These are phyloP conservation scores for Mycena pura DNA, from an alignment of 768 basidiomycete genomes.

Conservation along the genomic window DNA sequence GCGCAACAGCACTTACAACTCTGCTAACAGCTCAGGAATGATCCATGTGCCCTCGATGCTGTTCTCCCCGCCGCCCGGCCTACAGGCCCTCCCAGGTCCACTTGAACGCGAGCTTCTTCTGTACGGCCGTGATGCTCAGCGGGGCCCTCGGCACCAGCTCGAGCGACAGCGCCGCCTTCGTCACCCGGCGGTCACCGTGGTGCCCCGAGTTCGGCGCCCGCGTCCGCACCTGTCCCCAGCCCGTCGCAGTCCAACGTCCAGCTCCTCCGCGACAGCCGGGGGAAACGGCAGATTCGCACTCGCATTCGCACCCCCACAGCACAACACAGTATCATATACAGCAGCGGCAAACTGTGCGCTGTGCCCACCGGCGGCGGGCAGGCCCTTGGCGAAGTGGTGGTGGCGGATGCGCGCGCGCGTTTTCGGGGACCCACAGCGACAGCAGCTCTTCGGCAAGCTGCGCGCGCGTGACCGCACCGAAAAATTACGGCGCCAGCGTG, in stretches of 20 bases:
- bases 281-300: conserved; percentile 57
- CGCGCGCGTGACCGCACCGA: conserved; percentile 67
- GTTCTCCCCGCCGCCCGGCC: conserved; percentile 69
- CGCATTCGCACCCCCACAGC: conserved; percentile 67
- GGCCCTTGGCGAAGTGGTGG: too few relatives aligned
- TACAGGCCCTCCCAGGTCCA: conserved; percentile 75
- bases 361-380: conserved; percentile 37
- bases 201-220: conserved; percentile 44
- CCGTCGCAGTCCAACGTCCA: background rate
- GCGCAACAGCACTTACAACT: too few relatives aligned
- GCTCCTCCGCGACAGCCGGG: too few relatives aligned
- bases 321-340: conserved; percentile 69
- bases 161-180: conserved; percentile 68
- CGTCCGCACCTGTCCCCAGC: background rate
- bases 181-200: conserved; percentile 65
- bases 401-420: too few relatives aligned
- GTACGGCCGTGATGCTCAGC: conserved; percentile 73
- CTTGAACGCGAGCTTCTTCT: conserved; percentile 69
- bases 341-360: conserved; percentile 67
- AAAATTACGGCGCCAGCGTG: conserved; percentile 83
- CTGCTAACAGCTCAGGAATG: conserved; percentile 66
- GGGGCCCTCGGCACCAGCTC: conserved; percentile 75
- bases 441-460: conserved; percentile 69
- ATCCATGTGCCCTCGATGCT: conserved; percentile 76
- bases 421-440: conserved; percentile 66